Base-by-base conservation (phyloP, 106 monocot species). In the Alisma plantagoaquatica region DNA sequence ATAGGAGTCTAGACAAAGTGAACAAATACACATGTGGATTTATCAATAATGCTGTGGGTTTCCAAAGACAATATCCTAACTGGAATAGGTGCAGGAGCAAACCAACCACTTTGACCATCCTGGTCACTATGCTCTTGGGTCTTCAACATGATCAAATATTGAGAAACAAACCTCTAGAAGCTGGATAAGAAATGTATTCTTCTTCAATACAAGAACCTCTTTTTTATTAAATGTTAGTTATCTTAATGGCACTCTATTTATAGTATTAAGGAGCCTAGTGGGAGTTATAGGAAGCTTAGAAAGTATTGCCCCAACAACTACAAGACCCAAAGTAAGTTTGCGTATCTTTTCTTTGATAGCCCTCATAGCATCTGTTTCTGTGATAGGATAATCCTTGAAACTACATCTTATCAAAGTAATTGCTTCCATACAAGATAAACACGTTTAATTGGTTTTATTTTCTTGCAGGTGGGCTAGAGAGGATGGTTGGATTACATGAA, bases 131-230 rank as follows among this genome's bases (percentile, higher is more conserved):
- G 45, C 87, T 83, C 66, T 67, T 58, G 9, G 77, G 75, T 5
- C 93, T 61, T 87, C 87, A 1, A 77, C 87, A 75, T 87, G 93
- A 64, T 94, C 87, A 52, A 94, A 87, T 66, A 94, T 87, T 2
- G 87, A 94, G 47, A 94, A 74, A 31, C 93, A 94, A n/a, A 84
- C 93, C 64, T 94, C 93, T 24, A 94, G 41, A n/a, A 94, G 77
- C 54, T 80, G 77, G 54, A 84, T 31, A 18, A 94, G 61, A 57
- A 80, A 79, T 12, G 58, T n/a, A 27, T 82, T 65, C 18, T 56
- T 49, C 53, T 60, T 70, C 32, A 83, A 53, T n/a, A 62, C 53
- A 53, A 64, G 30, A 29, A 31, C 56, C 54, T 86, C 82, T 54
- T 54, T 65, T 17, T 79, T 82, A 28, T 49, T 70, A 66, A 68